Base-by-base conservation (phyloP, 2,329 filamentous ascomycete species). In the Xylariales sp. region DNA sequence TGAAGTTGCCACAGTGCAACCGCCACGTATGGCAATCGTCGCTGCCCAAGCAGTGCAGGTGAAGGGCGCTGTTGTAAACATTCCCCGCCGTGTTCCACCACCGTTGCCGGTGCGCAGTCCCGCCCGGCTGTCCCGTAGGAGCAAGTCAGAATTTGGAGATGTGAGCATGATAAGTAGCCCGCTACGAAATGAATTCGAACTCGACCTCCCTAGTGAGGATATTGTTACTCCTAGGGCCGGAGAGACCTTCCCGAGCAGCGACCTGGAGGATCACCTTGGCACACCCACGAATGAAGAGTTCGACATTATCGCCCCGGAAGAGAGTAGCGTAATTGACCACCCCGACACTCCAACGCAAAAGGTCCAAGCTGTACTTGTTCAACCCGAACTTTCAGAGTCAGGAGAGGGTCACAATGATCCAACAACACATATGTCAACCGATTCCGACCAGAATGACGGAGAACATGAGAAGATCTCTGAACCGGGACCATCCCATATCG, bases 41-140 rank as follows among this genome's bases (percentile, higher is more conserved):
- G 74, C 76, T 3, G 79, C 84, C 2, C 78, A 84, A 38, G 74
- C 80, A 39, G 79, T 89, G 40, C 72, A 76, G 20, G 83, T 80
- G 27, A 84, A 86, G 54, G 87, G 88, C 17, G 83, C 84, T 35
- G 69, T 96, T 35, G 87, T 96, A 19, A 89, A 80, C 31, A 95
- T 96, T 41, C 81, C 86, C 11, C 94, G 91, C 63, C 77, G 88
- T 24, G 63, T 82, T 2, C 78, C 88, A 1, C 89, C 90, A 2
- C 81, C 85, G 7, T 73, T 95, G 11, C 90, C 90, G 2, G 73
- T 78, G 4, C 74, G 89, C 33, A 95, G 85, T 54, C 84, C 88
- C 1, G 81, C 81, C 59, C 49, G 87, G 69, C 55, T 62, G 16
- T 78, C 75, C 4, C 62, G 69, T 29, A 66, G 67, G 49, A 72